Percentiles rank a stretch among this genome's conserved stretches.
Conservation (phyloP, 1,284 basidiomycete species). For the Golubevia sp. region DNA sequence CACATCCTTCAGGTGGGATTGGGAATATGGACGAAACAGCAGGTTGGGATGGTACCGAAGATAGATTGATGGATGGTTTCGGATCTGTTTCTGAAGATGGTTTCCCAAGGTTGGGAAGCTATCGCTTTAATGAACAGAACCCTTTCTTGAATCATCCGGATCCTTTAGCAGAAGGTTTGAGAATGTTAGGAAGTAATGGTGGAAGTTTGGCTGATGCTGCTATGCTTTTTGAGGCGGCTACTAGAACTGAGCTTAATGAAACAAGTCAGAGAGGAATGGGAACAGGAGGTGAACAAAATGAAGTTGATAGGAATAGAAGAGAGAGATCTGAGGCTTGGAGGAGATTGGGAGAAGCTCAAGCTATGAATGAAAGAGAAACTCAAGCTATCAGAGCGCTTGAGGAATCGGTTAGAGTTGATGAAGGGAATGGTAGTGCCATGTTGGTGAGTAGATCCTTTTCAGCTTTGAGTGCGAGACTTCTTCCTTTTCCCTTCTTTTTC, state of each 20-base stretch:
- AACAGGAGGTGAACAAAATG: slow-evolving; percentile 75
- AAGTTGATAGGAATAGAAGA: slow-evolving; percentile 41
- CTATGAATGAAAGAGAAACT: slow-evolving; percentile 84
- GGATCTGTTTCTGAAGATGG: slow-evolving; percentile 45
- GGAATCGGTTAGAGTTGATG: slow-evolving; percentile 69
- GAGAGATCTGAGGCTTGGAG: slow-evolving; percentile 83
- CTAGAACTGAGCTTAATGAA: slow-evolving; percentile 37
- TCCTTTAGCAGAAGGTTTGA: slow-evolving; percentile 66
- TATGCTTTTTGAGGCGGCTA: slow-evolving; percentile 82
- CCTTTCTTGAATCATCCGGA: slow-evolving; percentile 69
- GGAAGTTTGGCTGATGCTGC: slow-evolving; percentile 84
- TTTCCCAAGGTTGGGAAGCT: slow-evolving; percentile 47
- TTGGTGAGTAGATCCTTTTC: background rate
- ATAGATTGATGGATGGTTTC: slow-evolving; percentile 38
- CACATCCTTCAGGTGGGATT: slow-evolving; percentile 52
- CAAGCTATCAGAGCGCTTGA: slow-evolving; percentile 67
- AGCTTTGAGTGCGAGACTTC: background rate
- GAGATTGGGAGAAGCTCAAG: slow-evolving; percentile 86
- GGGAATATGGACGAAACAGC: slow-evolving; percentile 44
- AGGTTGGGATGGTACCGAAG: slow-evolving; percentile 49
- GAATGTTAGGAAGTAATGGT: slow-evolving; percentile 72
- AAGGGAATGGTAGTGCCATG: slow-evolving; percentile 61
- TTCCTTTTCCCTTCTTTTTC: background rate
- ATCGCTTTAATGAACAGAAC: slow-evolving; percentile 65
- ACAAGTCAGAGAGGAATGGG: slow-evolving; percentile 68